Percentiles rank a stretch among this genome's conserved stretches.
Evolutionary conservation across 2,329 filamentous ascomycete species (phyloP).

Genomic region (Penicillium brasilianum): DNA sequence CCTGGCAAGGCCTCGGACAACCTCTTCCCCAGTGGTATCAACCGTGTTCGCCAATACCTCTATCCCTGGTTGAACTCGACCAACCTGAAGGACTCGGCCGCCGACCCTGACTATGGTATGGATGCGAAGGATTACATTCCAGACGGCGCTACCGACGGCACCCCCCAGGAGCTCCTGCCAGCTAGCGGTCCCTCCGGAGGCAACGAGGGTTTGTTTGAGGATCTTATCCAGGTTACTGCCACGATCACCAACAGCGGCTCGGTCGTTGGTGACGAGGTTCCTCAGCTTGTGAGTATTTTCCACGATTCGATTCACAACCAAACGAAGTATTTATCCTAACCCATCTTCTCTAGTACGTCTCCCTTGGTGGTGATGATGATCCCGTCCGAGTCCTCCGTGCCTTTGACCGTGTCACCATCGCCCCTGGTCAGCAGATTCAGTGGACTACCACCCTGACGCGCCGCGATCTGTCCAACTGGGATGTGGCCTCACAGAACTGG

Average conservation of each 20-base stretch:
- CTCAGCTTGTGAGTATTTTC: slow-evolving; percentile 52
- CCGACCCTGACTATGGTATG: slow-evolving; percentile 60
- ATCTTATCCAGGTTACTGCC: slow-evolving; percentile 55
- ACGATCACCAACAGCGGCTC: slow-evolving; percentile 59
- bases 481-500: slow-evolving; percentile 81
- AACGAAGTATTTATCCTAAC: slow-evolving; percentile 10
- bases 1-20: slow-evolving; percentile 57
- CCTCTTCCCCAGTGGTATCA: slow-evolving; percentile 60
- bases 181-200: slow-evolving; percentile 65
- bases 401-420: slow-evolving; percentile 78
- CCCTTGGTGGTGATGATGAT: slow-evolving; percentile 78
- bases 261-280: slow-evolving; percentile 57
- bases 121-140: slow-evolving; percentile 58
- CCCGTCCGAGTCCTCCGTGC: slow-evolving; percentile 70
- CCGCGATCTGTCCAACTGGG: slow-evolving; percentile 88
- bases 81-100: slow-evolving; percentile 57
- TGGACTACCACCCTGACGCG: slow-evolving; percentile 75
- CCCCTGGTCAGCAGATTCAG: slow-evolving; percentile 67
- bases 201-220: slow-evolving; percentile 61
- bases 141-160: slow-evolving; percentile 56
- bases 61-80: slow-evolving; percentile 69
- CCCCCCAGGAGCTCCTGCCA: slow-evolving; percentile 60
- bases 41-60: slow-evolving; percentile 61
- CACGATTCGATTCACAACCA: no score
- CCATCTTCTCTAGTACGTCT: slow-evolving; percentile 64